Evolutionary conservation across 2,329 filamentous ascomycete species (phyloP).

Genomic region (Zasmidium citrigriseum): DNA sequence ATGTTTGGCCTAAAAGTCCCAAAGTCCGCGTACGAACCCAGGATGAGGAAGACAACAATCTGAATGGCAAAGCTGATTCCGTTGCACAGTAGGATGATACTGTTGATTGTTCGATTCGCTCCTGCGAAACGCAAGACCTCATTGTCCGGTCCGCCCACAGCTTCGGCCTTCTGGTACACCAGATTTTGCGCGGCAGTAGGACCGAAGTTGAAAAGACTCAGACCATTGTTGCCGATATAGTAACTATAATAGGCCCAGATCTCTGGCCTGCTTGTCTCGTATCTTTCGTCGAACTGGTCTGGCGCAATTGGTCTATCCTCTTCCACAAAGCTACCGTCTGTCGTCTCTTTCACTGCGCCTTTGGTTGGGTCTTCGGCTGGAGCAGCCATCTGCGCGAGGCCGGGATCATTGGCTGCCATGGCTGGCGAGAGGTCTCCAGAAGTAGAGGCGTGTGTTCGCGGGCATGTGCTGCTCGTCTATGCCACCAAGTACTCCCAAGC

Average conservation of each 20-base stretch:
- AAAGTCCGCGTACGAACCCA: constrained; percentile 63
- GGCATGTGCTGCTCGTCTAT: constrained; percentile 7
- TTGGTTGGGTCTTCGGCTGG: constrained; percentile 34
- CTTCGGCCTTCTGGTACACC: constrained; percentile 60
- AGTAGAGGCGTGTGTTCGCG: constrained; percentile 9
- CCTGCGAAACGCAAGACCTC: constrained; percentile 59
- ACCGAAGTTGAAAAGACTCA: constrained; percentile 64
- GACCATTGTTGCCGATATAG: constrained; percentile 67
- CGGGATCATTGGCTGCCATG: constrained; percentile 38
- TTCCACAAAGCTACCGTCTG: constrained; percentile 23
- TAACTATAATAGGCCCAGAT: constrained; percentile 54
- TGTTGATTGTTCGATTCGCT: constrained; percentile 60
- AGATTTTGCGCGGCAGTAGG: constrained; percentile 67
- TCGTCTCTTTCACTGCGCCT: constrained; percentile 26
- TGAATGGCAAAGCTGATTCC: constrained; percentile 70
- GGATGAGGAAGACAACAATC: constrained; percentile 56
- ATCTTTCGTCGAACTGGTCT: constrained; percentile 57
- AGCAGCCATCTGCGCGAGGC: constrained; percentile 31
- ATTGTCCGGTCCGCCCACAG: constrained; percentile 40
- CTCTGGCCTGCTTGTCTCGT: constrained; percentile 54
- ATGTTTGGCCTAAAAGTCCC: constrained; percentile 65
- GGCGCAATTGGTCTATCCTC: constrained; percentile 49
- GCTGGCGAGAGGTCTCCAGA: constrained; percentile 17
- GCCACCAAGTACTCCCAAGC: neutral
- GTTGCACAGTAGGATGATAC: constrained; percentile 65